Conservation (phyloP, 176 grass and related monocot species). For the Eragrostis curvula region DNA sequence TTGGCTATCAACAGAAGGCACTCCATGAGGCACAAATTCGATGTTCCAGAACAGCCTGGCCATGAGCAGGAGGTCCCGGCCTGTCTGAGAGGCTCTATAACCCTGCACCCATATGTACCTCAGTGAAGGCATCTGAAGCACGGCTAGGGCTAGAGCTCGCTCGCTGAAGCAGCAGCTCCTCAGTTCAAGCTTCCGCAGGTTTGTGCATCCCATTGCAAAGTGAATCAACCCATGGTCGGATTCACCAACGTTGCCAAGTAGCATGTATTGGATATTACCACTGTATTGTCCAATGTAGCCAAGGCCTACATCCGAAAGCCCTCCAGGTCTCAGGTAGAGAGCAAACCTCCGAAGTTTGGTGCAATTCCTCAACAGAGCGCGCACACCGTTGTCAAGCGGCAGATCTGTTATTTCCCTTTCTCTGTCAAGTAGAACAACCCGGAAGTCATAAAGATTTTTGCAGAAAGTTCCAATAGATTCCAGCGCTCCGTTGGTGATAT, state of each 20-base stretch:
- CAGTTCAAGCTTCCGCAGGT: conserved; percentile 80
- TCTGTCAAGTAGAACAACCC: conserved; percentile 80
- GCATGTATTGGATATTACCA: conserved; percentile 78
- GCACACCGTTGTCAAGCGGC: conserved; percentile 82
- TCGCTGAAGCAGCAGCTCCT: conserved; percentile 92
- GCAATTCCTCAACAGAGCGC: conserved; percentile 79
- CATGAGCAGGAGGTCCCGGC: conserved; percentile 72
- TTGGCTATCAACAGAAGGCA: conserved; percentile 49
- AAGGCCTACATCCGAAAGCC: conserved; percentile 80
- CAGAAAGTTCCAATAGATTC: conserved; percentile 85
- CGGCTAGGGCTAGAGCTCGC: conserved; percentile 61
- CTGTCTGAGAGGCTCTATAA: conserved; percentile 66
- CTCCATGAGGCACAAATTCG: conserved; percentile 71
- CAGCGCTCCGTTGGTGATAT: conserved; percentile 82
- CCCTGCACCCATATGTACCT: conserved; percentile 97
- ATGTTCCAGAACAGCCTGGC: conserved; percentile 90
- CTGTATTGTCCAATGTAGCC: conserved; percentile 72
- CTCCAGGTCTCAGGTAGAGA: conserved; percentile 84
- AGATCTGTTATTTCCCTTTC: conserved; percentile 66
- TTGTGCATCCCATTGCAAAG: conserved; percentile 76
- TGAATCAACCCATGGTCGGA: conserved; percentile 70
- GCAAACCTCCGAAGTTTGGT: conserved; percentile 80
- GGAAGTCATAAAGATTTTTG: conserved; percentile 83
- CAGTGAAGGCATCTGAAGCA: conserved; percentile 61
- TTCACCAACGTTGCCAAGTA: conserved; percentile 81